A percentile compares a stretch with the other conserved stretches of the same genome.
phyloP scores from a whole-genome alignment of 2,329 filamentous ascomycete species.

The Verticillium dahliae region DNA sequence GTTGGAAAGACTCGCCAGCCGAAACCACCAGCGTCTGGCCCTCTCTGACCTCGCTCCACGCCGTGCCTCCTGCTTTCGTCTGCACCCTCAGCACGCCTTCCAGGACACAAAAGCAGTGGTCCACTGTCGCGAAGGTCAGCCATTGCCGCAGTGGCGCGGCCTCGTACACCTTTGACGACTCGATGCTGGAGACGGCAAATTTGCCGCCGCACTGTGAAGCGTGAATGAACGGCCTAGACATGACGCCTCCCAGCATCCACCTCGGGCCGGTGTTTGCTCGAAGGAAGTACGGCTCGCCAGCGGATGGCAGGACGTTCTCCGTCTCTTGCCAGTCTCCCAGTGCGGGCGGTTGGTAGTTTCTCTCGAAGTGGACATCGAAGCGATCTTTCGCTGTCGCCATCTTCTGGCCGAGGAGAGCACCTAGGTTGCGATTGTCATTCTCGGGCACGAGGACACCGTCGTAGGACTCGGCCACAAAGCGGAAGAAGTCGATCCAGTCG shows the following conservation, averaged over 20 bases:
- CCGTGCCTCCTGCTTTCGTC: conserved; percentile 19
- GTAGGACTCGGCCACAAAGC: conserved; percentile 47
- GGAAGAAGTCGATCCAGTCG: conserved; percentile 56
- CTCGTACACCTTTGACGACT: conserved; percentile 31
- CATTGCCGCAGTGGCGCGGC: conserved; percentile 25
- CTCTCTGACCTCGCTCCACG: conserved; percentile 28
- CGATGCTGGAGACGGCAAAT: conserved; percentile 48
- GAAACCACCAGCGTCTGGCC: conserved; percentile 43
- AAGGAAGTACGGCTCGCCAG: conserved; percentile 40
- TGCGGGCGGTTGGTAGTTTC: conserved; percentile 37
- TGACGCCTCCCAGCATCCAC: conserved; percentile 35
- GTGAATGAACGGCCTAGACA: conserved; percentile 41
- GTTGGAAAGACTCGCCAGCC: conserved; percentile 34
- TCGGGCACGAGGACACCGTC: conserved; percentile 42
- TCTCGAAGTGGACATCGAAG: conserved; percentile 48
- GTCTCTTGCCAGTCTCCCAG: conserved; percentile 31
- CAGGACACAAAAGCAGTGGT: conserved; percentile 44
- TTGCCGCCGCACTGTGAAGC: conserved; percentile 37
- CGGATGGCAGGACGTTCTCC: conserved; percentile 32
- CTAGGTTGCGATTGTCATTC: conserved; percentile 43
- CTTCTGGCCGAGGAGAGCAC: conserved; percentile 43
- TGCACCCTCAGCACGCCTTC: conserved; percentile 38
- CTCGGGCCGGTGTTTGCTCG: conserved; percentile 41
- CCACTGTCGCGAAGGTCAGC: conserved; percentile 37
- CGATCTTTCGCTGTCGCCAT: conserved; percentile 47